These are phyloP conservation scores for Lachancea lanzarotensis DNA, from an alignment of 805 yeast genomes.

Conservation along the genomic window DNA sequence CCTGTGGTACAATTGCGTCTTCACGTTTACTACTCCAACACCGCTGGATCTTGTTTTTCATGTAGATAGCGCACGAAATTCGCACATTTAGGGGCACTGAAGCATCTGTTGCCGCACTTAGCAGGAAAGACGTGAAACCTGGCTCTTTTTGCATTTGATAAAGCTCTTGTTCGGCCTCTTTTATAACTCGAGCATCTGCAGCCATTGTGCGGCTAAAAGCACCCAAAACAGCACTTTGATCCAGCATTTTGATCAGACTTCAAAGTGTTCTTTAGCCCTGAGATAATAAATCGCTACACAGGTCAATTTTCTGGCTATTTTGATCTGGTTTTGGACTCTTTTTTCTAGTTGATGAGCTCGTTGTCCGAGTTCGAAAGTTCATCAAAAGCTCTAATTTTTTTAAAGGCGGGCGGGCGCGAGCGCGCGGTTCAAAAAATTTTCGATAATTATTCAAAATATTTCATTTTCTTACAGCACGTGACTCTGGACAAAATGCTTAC, in stretches of 20 bases:
- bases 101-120: constrained; percentile 44
- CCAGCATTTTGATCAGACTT: constrained; percentile 27
- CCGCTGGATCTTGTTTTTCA: constrained; percentile 54
- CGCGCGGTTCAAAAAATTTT: constrained; percentile 3
- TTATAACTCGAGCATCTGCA: constrained; percentile 43
- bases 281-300: too few species aligned
- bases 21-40: constrained; percentile 42
- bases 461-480: not conserved
- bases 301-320: too few species aligned
- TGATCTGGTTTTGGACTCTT: too few species aligned
- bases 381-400: not conserved
- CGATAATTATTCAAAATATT: not conserved
- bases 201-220: constrained; percentile 51
- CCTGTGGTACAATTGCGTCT: constrained; percentile 37
- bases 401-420: too few species aligned
- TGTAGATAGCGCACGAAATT: constrained; percentile 59
- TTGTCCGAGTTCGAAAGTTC: too few species aligned
- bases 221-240: constrained; percentile 43
- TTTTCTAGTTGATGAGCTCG: too few species aligned
- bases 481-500: too few species aligned
- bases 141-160: constrained; percentile 46
- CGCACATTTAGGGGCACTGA: constrained; percentile 40
- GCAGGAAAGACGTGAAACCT: constrained; percentile 51
- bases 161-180: constrained; percentile 48
- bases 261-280: too few species aligned